phyloP scores from a whole-genome alignment of 495 filamentous ascomycete genomes.

The Cladorrhinum samala region DNA sequence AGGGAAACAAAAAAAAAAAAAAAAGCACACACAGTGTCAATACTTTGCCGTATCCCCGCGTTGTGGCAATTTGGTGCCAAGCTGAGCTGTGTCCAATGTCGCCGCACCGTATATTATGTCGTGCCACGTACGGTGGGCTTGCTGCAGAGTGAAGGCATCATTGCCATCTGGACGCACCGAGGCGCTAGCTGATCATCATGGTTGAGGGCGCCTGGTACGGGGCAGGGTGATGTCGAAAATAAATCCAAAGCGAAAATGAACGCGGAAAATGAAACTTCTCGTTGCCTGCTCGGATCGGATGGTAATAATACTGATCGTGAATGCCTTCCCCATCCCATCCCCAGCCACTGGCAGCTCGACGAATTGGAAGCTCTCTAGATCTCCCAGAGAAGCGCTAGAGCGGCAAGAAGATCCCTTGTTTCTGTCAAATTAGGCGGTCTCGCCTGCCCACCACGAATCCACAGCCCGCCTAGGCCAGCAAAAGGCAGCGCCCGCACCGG shows the following conservation, averaged over 20 bases:
- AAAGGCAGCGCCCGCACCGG: not conserved
- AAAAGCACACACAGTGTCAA: conserved; percentile 8
- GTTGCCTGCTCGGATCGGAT: no score
- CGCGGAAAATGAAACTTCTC: no score
- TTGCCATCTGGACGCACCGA: not conserved
- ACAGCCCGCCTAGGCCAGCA: conserved; percentile 14
- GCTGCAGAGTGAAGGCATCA: not conserved
- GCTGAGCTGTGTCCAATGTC: conserved; percentile 2
- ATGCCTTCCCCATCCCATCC: no score
- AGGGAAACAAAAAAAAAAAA: no score
- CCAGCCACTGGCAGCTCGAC: not conserved
- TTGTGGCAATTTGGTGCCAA: conserved; percentile 10
- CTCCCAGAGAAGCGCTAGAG: conserved; percentile 23
- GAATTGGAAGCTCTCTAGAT: no score
- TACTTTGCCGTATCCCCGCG: conserved; percentile 3
- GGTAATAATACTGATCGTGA: no score
- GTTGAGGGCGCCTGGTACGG: no score
- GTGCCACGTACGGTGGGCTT: conserved; percentile 12
- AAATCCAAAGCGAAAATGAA: no score
- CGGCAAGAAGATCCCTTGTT: conserved; percentile 31
- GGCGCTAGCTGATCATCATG: not conserved
- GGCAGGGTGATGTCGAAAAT: no score
- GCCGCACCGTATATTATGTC: conserved; percentile 9
- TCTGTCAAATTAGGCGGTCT: conserved; percentile 36
- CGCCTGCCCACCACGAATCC: conserved; percentile 21